Base-by-base conservation (phyloP, 495 filamentous ascomycete genomes). In the Acidiella bohemica region DNA sequence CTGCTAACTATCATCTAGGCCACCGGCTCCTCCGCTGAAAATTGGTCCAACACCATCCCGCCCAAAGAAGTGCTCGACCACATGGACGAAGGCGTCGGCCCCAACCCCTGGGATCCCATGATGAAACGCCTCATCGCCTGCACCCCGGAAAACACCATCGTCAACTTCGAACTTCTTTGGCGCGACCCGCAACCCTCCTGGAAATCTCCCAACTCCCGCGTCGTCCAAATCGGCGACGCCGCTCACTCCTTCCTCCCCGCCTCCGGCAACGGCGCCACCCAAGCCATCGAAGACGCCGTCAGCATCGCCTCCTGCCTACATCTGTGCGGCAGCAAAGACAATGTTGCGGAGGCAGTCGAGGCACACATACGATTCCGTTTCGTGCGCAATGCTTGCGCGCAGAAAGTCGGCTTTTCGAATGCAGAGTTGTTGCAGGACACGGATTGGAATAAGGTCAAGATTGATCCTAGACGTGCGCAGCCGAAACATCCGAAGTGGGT, bases 401-500 rank as follows among this genome's bases (percentile, higher is more conserved):
- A 51, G 22, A 47, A 51, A 23, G 27, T 51, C 4, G 48, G 48
- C 21, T 72, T 74, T 43, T 62, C 61, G 29, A 78, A 71, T 13
- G 65, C 68, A 13, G 67, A 76, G 53, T 55, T 70, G 22, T 63
- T 67, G 34, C 70, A 75, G 43, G 66, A 72, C 40, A 71, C 73
- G 4, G 59, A 78, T 55, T 77, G 71, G 73, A 59, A 63, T 24
- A 59, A 64, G 30, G 67, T 72, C 23, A 63, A 67, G 46, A 63
- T 72, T 33, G 65, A 78, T 44, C 78, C 78, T 0, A 63, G 72
- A 39, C 63, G 60, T 30, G 65, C 78, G 34, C 65, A 68, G 26
- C 55, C 71, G 30, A 57, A 65, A 25, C 63, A 71, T 36, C 75
- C 71, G 39, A 67, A 64, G 47, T 80, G 75, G 76, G 47, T 81